These are phyloP conservation scores for Clathrus columnatus DNA, from an alignment of 768 basidiomycete genomes.

Conservation along the genomic window DNA sequence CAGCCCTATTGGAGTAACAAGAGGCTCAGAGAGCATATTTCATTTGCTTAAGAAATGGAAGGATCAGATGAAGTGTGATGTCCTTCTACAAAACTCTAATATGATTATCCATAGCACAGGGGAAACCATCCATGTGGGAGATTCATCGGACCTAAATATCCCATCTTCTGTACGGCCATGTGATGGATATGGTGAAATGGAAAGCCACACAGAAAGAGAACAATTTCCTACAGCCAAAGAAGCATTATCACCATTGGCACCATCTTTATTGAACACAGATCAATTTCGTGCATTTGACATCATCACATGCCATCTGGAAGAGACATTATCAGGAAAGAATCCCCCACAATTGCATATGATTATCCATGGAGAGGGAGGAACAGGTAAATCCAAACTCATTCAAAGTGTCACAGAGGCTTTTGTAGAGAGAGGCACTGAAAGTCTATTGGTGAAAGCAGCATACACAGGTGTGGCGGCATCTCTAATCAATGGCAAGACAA, in stretches of 20 bases:
- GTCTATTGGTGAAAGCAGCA: constrained; percentile 27
- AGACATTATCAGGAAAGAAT: constrained; percentile 14
- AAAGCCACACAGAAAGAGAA: too few relatives aligned
- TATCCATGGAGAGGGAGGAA: constrained; percentile 34
- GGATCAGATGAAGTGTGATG: too few relatives aligned
- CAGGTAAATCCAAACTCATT: constrained; percentile 36
- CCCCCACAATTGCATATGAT: constrained; percentile 30
- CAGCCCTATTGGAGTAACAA: too few relatives aligned
- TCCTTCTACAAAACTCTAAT: too few relatives aligned
- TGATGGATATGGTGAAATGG: too few relatives aligned
- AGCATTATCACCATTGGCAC: constrained; percentile 6
- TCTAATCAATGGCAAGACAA: constrained; percentile 29
- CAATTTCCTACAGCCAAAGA: too few relatives aligned
- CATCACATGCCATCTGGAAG: constrained; percentile 21
- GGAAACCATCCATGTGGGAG: too few relatives aligned
- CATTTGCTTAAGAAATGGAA: too few relatives aligned
- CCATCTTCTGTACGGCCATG: too few relatives aligned
- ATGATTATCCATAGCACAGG: too few relatives aligned
- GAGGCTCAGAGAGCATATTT: too few relatives aligned
- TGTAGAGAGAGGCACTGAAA: background rate
- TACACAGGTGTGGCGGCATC: constrained; percentile 34
- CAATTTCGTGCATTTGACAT: constrained; percentile 32
- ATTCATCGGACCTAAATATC: too few relatives aligned
- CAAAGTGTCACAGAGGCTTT: constrained; percentile 30
- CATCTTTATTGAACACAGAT: constrained; percentile 20